Percentiles rank a stretch among this genome's conserved stretches.
Conservation (phyloP, 163 green algal species). For the Scenedesmus sp. region DNA sequence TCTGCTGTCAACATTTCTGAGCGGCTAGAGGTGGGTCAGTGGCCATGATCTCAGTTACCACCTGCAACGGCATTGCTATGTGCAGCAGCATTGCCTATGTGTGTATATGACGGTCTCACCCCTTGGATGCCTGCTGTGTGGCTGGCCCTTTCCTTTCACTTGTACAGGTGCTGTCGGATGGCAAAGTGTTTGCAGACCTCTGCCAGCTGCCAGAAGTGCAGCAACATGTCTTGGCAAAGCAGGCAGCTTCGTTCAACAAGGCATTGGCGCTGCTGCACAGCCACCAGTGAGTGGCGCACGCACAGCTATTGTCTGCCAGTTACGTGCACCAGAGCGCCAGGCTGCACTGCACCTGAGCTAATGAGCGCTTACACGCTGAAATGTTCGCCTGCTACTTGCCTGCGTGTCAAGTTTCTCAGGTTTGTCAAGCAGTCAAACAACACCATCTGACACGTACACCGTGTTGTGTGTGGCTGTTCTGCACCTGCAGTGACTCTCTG, state of each 20-base stretch:
- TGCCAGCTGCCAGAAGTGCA: background rate
- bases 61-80: background rate
- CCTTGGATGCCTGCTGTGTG: background rate
- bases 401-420: background rate
- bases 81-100: background rate
- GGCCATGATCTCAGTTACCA: background rate
- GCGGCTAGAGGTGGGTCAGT: conserved; percentile 10
- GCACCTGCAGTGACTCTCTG: conserved; percentile 12
- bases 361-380: background rate
- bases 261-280: conserved; percentile 1
- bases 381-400: background rate
- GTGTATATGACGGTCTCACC: background rate
- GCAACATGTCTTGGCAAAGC: background rate
- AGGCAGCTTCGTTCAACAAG: conserved; percentile 15
- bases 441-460: background rate
- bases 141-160: background rate
- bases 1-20: conserved; percentile 16
- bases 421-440: background rate
- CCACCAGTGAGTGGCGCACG: conserved; percentile 18
- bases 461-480: background rate
- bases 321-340: background rate
- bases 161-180: conserved; percentile 26
- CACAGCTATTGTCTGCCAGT: background rate
- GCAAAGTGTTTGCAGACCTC: background rate
- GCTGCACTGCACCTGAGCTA: background rate